Evolutionary conservation across 805 yeast species (phyloP), one percentile per base, ranked within the genome.

Genomic region (Metschnikowia arizonensis): DNA sequence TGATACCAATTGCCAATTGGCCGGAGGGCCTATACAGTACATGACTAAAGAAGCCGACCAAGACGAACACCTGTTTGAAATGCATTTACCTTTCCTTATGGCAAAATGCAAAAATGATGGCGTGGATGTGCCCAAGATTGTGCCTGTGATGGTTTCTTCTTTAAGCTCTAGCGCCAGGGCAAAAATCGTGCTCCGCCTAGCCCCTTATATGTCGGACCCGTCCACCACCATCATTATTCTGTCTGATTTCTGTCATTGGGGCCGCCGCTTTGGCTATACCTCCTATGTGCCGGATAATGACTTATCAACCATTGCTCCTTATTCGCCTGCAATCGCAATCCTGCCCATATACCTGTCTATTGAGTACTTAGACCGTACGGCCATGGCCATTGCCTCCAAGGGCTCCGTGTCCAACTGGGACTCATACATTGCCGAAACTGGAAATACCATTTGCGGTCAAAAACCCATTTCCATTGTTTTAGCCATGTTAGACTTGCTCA

Each of bases 231-330:
- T 93, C 62, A 79, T 88, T 12, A 74, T 93, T 3, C 85, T 95
- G 60, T 79, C 91, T 1, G 99, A 93, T 67, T 93, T 93, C 58
- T 90, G 97, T 59, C 99, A 93, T 61, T 93, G 99, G 99, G 78
- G 78, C 7, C 47, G 64, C 11, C 60, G 78, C 12, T 74, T 74
- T 46, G 71, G 68, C 9, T 74, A 68, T 51, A 71, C 77, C 11
- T 58, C 59, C 47, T 72, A 70, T 48, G 50, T 62, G 10, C 48
- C 55, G 6, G 48, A 28, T 18, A 26, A 39, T 41, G 47, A 46
- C 36, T n/a, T 53, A 30, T 29, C 36, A 26, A 41, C 30, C 14
- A 15, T 45, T n/a, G 39, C 31, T 14, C 24, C 43, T 1, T 44
- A 42, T 50, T 45, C 10, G 50, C 45, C 14, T 39, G 51, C 53